phyloP scores from a whole-genome alignment of 345 rosid species.

The Barbarea vulgaris region DNA sequence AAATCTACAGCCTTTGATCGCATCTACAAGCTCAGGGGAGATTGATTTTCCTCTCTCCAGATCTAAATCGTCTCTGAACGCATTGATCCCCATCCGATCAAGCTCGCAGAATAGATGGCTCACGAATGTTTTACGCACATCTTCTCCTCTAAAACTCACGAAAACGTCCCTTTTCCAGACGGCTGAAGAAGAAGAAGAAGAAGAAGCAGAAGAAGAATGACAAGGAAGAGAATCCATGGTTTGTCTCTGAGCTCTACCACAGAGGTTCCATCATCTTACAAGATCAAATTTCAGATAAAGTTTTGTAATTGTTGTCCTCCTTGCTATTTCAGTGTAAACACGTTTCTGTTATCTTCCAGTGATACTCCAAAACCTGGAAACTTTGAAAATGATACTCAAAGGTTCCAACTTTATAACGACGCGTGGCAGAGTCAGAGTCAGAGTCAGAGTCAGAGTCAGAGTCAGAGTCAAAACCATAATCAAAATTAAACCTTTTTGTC shows the following conservation, averaged over 20 bases:
- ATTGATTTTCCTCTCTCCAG: slow-evolving; percentile 31
- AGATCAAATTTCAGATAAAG: not conserved
- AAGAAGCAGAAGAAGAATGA: slow-evolving; percentile 7
- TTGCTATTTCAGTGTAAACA: not conserved
- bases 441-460: not conserved
- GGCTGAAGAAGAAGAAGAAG: slow-evolving; percentile 13
- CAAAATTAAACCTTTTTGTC: slow-evolving; percentile 4
- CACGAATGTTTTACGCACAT: slow-evolving; percentile 37
- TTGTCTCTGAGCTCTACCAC: slow-evolving; percentile 23
- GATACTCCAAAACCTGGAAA: slow-evolving; percentile 9
- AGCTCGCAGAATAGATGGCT: slow-evolving; percentile 38
- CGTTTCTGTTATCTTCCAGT: not conserved
- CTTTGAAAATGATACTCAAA: slow-evolving; percentile 19
- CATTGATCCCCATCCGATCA: slow-evolving; percentile 32
- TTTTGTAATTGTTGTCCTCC: not conserved
- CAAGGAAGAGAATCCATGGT: slow-evolving; percentile 6
- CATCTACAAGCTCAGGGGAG: slow-evolving; percentile 33
- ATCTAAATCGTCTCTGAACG: slow-evolving; percentile 36
- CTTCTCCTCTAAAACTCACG: slow-evolving; percentile 45
- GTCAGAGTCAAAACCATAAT: not conserved
- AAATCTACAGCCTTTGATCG: slow-evolving; percentile 35
- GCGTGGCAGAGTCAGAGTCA: not conserved
- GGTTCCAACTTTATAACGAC: not conserved
- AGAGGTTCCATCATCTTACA: not conserved
- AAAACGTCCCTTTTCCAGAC: slow-evolving; percentile 32